A percentile compares a stretch with the other conserved stretches of the same genome.
These are phyloP conservation scores for Cladosporium sp. DNA, from an alignment of 2,329 filamentous ascomycete genomes.

Conservation along the genomic window DNA sequence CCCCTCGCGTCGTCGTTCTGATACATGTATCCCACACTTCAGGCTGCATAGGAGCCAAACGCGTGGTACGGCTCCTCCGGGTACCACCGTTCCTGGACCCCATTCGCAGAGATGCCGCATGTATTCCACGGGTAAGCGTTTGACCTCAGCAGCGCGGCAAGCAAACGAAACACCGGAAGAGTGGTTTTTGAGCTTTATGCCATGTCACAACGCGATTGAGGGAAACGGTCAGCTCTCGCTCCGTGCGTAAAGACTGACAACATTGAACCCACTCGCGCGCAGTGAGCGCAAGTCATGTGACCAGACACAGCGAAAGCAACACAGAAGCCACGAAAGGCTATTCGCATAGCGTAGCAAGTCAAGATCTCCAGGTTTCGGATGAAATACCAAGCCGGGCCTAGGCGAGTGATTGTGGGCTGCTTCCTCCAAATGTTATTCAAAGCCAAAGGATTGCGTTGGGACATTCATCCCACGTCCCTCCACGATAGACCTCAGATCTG, in stretches of 20 bases:
- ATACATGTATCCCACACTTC: neutral
- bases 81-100: neutral
- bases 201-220: neutral
- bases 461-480: neutral
- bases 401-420: neutral
- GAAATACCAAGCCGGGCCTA: neutral
- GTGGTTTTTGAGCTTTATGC: neutral
- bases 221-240: neutral
- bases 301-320: neutral
- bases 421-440: neutral
- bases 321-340: neutral
- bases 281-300: conserved; percentile 10
- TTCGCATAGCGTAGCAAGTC: neutral
- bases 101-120: neutral
- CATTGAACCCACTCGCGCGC: neutral
- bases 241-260: neutral
- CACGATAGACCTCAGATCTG: conserved; percentile 1
- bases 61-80: conserved; percentile 7
- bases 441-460: conserved; percentile 3
- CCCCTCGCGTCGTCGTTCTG: neutral
- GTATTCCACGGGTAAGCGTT: neutral
- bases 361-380: neutral
- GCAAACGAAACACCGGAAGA: neutral
- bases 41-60: conserved; percentile 1
- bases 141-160: neutral